Evolutionary conservation across 2,329 filamentous ascomycete species (phyloP).

Genomic region (Torrubiellomyces zombiae): DNA sequence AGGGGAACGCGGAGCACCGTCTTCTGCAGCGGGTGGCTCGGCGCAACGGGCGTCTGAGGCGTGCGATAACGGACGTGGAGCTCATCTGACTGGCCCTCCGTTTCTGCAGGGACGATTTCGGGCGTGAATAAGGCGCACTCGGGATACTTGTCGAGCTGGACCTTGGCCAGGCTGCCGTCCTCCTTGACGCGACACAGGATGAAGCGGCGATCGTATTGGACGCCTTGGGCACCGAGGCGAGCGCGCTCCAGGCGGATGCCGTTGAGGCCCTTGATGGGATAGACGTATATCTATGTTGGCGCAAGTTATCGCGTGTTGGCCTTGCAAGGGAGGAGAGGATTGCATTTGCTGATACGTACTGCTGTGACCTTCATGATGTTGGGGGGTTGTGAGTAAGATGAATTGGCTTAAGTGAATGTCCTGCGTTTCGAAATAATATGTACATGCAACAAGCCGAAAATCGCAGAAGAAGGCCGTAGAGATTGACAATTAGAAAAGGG

Average conservation of each 20-base stretch:
- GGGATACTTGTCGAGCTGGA: slow-evolving; percentile 41
- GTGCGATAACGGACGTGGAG: slow-evolving; percentile 27
- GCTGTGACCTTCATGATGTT: too few species aligned
- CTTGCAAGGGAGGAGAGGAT: background rate
- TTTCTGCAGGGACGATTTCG: slow-evolving; percentile 28
- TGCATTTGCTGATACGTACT: too few species aligned
- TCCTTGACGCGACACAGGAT: slow-evolving; percentile 44
- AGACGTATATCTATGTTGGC: slow-evolving; percentile 48
- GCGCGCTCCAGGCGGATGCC: slow-evolving; percentile 37
- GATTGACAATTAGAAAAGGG: too few species aligned
- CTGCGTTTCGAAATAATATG: too few species aligned
- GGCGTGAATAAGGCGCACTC: slow-evolving; percentile 49
- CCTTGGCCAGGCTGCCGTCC: slow-evolving; percentile 29
- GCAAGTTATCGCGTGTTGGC: background rate
- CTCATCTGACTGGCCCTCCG: too few species aligned
- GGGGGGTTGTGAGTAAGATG: too few species aligned
- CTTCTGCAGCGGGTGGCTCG: slow-evolving; percentile 17
- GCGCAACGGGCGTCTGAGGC: slow-evolving; percentile 22
- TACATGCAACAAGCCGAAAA: too few species aligned
- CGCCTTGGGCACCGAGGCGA: slow-evolving; percentile 41
- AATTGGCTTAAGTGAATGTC: too few species aligned
- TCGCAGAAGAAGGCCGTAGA: too few species aligned
- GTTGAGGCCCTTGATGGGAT: slow-evolving; percentile 59
- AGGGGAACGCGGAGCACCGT: slow-evolving; percentile 37
- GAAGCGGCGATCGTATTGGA: slow-evolving; percentile 51